phyloP scores from a whole-genome alignment of 805 yeast species.

The Trichomonascus vanleenenianus region DNA sequence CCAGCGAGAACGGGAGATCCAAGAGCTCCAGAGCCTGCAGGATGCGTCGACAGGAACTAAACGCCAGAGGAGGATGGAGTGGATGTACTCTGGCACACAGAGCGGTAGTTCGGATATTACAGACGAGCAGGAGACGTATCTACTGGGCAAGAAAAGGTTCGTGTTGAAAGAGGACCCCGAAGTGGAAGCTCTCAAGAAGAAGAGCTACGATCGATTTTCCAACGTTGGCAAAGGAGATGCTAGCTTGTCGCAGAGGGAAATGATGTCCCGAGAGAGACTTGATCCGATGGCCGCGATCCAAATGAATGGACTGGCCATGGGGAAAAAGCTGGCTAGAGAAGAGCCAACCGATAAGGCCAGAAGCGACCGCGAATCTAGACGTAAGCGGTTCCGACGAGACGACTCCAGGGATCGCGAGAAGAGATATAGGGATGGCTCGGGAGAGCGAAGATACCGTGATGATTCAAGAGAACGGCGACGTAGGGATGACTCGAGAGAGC shows the following conservation, averaged over 20 bases:
- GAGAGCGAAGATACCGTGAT: no score
- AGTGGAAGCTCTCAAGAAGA: conserved; percentile 6
- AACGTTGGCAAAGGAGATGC: not conserved
- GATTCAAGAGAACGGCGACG: no score
- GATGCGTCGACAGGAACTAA: conserved; percentile 33
- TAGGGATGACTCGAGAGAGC: conserved; percentile 8
- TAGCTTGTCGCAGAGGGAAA: not conserved
- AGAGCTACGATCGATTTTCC: not conserved
- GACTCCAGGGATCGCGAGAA: conserved; percentile 3
- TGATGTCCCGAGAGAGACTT: conserved; percentile 4
- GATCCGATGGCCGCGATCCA: conserved; percentile 46
- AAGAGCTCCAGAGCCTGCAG: conserved; percentile 45
- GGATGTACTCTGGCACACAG: conserved; percentile 74
- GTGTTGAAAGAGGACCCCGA: conserved; percentile 18
- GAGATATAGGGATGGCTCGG: not conserved
- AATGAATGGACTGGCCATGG: conserved; percentile 18
- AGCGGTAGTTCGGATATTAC: conserved; percentile 24
- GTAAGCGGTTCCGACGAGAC: conserved; percentile 1
- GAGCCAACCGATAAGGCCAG: not conserved
- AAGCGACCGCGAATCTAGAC: conserved; percentile 1
- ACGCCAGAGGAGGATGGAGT: conserved; percentile 47
- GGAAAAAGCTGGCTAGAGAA: not conserved
- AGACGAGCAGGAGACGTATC: conserved; percentile 43
- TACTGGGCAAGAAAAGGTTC: conserved; percentile 45
- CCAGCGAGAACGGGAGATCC: conserved; percentile 50